Base-by-base conservation (phyloP, 352 stramenopile genomes). In the Phytopythium ostracodes region DNA sequence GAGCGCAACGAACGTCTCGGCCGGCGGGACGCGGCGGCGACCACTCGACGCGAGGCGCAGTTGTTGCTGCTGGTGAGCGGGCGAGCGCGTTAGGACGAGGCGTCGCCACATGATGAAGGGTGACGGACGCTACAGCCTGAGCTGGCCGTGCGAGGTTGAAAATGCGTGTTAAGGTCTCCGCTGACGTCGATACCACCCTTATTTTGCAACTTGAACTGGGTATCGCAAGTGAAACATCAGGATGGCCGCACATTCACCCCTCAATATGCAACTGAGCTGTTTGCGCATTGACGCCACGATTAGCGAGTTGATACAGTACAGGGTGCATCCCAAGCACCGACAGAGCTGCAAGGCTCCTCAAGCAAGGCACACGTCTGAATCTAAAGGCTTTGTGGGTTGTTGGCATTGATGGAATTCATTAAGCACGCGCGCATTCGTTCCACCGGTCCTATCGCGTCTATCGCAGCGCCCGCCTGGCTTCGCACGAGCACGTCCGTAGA, bases 1-100 rank as follows among this genome's bases (percentile, higher is more conserved):
- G 11, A 93, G 74, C 52, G 79, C 77, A 8, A 63, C 73, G 4
- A 92, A 53, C 33, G 72, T 75, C 61, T 76, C 70, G 35, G 64
- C 27, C 1, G 72, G 73, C 2, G 68, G 68, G 7, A 59, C 40
- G 31, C 72, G 72, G 27, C 72, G 72, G 27, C 72, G 72, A 18
- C 24, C 64, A 36, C 66, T 76, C 54, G 49, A 55, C 25, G 22
- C 40, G 18, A 15, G 0, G 40, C 40, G 40, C 18, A 46, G 40
- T 4, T 18, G 40, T 4, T 18, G 9, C 18, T 46, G 18, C 2
- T 6, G 40, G 40, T 22, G 40, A 20, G 7, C 18, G 40, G 18
- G 40, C 18, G 40, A 20, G 40, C 18, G 40, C 15, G 40, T 22
- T 15, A 46, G 40, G 40, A 46, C 14, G 40, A 46, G 40, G 40